Percentiles rank a stretch among this genome's conserved stretches.
These are phyloP conservation scores for Ziziphus jujuba DNA, from an alignment of 306 rosid species.

Conservation along the genomic window DNA sequence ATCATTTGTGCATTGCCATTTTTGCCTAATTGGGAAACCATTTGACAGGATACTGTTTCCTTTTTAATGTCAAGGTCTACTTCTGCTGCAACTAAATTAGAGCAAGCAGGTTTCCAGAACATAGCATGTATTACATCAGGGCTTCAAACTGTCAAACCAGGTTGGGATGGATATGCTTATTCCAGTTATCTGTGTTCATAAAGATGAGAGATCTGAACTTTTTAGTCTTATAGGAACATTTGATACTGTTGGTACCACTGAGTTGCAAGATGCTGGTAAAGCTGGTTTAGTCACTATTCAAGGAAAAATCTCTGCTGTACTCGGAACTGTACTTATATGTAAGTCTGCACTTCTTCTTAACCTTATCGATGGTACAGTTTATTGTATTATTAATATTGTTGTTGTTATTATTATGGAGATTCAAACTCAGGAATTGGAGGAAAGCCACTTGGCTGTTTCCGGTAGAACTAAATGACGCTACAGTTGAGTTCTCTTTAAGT, in stretches of 20 bases:
- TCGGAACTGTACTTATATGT: constrained; percentile 91
- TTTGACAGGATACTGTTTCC: constrained; percentile 33
- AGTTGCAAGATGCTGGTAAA: constrained; percentile 92
- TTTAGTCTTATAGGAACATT: constrained; percentile 58
- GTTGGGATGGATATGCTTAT: constrained; percentile 27
- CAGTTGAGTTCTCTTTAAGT: constrained; percentile 1
- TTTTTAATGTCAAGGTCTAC: constrained; percentile 64
- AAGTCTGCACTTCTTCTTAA: constrained; percentile 34
- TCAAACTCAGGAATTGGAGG: too few relatives aligned
- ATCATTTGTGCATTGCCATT: neutral
- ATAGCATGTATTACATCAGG: constrained; percentile 84
- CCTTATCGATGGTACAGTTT: neutral
- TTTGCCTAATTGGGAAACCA: constrained; percentile 11
- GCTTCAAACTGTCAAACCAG: constrained; percentile 81
- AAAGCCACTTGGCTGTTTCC: too few relatives aligned
- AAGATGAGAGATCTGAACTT: neutral
- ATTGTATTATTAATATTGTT: too few relatives aligned
- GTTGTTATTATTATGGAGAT: too few relatives aligned
- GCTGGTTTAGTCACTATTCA: constrained; percentile 85
- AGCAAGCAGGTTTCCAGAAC: constrained; percentile 71
- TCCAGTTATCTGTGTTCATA: neutral
- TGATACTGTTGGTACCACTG: constrained; percentile 70
- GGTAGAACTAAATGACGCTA: neutral
- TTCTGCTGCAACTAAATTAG: constrained; percentile 73
- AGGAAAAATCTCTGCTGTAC: constrained; percentile 84